Evolutionary conservation across 352 stramenopile genomes (phyloP).

Genomic region (Peronospora destructor): DNA sequence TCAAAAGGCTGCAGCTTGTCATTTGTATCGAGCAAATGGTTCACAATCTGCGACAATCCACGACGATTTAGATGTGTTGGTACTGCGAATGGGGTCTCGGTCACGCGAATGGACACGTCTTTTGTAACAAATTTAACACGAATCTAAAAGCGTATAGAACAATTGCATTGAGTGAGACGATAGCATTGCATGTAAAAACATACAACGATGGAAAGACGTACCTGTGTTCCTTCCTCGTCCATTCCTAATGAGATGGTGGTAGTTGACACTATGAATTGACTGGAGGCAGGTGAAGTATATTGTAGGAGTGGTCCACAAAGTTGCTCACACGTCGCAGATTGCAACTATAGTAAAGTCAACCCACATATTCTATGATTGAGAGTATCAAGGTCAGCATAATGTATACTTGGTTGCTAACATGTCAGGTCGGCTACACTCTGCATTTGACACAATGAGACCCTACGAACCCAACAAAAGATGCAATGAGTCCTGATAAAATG

Average conservation of each 20-base stretch:
- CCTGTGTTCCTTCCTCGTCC: constrained; percentile 1
- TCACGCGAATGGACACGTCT: constrained; percentile 80
- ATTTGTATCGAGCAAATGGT: constrained; percentile 68
- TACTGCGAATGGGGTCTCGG: constrained; percentile 85
- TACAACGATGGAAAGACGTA: neutral
- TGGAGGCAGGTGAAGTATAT: neutral
- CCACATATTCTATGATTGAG: too few species aligned
- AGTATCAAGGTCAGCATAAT: neutral
- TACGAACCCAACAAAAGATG: too few species aligned
- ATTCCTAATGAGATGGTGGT: neutral
- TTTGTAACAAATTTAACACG: constrained; percentile 89
- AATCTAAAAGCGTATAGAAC: constrained; percentile 38
- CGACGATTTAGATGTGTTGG: constrained; percentile 69
- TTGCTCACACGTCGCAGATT: neutral
- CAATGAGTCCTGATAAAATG: too few species aligned
- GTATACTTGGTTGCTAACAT: too few species aligned
- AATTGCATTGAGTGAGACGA: neutral
- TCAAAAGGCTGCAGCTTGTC: constrained; percentile 68
- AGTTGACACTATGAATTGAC: neutral
- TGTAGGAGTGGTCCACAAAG: too few species aligned
- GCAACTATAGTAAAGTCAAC: too few species aligned
- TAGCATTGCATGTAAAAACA: neutral
- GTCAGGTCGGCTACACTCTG: too few species aligned
- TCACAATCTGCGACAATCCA: constrained; percentile 85
- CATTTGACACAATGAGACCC: too few species aligned